Base-by-base conservation (phyloP, 331 rosid genomes). In the Rosa hybrid region DNA sequence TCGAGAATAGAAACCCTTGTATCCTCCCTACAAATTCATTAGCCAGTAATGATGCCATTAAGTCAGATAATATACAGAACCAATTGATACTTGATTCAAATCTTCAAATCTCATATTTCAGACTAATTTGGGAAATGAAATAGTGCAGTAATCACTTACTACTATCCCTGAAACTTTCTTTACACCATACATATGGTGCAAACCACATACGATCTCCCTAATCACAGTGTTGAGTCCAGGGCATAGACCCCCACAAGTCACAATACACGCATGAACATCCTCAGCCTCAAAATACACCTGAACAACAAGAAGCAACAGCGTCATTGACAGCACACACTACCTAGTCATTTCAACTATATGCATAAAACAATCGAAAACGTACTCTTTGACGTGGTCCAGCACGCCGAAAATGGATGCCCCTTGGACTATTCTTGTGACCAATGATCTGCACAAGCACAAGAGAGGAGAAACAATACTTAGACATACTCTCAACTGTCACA, bases 161-260 rank as follows among this genome's bases (percentile, higher is more conserved):
- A 91, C 91, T 69, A 95, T 90, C 62, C 99, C 99, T 25, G 90
- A 81, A 82, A 95, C 92, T 85, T 62, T 87, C 88, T 85, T 81
- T 71, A 95, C 99, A 30, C 96, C 98, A 21, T 93, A 95, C 98
- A 95, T 95, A 83, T 95, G 84, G 82, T 90, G 82, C 83, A 95
- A 87, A 25, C 99, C 92, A 78, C 97, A 95, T 25, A 91, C 98
- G 59, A 95, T 90, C 86, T 95, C 99, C 88, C 99, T 90, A 42
- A 93, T 89, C 86, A 95, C 98, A 2, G 98, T 94, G 91, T 94
- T 94, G 88, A 94, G 98, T 39, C 98, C 98, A 69, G 98, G 98
- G 91, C 99, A 95, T 21, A 95, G 92, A 78, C 99, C 99, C 56
- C 99, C 99, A 65, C 98, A 95, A 1, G 97, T 95, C 74, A 95